Evolutionary conservation across 805 yeast genomes (phyloP).

Genomic region (Wickerhamiella alocasiicola): DNA sequence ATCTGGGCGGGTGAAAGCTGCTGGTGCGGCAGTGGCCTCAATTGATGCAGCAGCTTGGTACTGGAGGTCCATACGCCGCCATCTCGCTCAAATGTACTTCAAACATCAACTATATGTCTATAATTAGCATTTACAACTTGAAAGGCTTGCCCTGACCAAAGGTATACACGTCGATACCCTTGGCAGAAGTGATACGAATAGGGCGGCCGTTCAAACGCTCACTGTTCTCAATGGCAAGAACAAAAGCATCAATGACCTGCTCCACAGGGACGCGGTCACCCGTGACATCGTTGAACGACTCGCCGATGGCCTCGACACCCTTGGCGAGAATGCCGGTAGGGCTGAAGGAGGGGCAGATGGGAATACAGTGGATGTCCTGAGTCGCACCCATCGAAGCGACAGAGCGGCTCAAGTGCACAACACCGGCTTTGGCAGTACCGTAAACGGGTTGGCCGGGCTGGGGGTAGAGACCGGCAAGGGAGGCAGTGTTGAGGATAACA

Average conservation of each 20-base stretch:
- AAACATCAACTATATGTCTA: too few species aligned
- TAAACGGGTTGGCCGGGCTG: conserved; percentile 9
- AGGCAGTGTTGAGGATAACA: conserved; percentile 9
- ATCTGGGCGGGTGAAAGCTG: too few species aligned
- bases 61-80: too few species aligned
- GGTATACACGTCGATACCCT: conserved; percentile 11
- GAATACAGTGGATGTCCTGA: neutral
- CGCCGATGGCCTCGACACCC: conserved; percentile 8
- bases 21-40: too few species aligned
- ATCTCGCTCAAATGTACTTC: too few species aligned
- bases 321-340: conserved; percentile 10
- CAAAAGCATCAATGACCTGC: conserved; percentile 9
- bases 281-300: conserved; percentile 4
- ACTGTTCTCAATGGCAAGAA: conserved; percentile 3
- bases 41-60: too few species aligned
- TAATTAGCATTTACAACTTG: neutral
- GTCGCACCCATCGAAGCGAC: conserved; percentile 1
- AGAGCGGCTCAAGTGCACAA: conserved; percentile 4
- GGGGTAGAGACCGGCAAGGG: conserved; percentile 11
- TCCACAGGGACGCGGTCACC: conserved; percentile 9
- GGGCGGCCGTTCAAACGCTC: conserved; percentile 5
- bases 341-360: conserved; percentile 9
- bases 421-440: conserved; percentile 9
- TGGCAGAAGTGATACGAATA: conserved; percentile 1
- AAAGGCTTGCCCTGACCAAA: conserved; percentile 4